Conservation (phyloP, 345 rosid species). For the Hypericum perforatum region DNA sequence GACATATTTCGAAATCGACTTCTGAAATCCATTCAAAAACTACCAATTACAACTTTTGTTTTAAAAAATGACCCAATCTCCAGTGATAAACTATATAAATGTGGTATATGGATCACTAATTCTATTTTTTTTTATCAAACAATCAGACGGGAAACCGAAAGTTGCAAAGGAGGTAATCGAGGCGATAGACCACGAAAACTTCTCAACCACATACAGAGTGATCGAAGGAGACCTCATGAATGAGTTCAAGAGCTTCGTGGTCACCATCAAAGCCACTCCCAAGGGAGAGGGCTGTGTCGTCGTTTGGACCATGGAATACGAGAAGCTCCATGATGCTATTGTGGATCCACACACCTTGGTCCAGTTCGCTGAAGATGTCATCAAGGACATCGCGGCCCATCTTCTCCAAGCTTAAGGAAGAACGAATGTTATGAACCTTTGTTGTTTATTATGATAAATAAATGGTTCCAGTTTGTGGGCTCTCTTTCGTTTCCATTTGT, state of each 20-base stretch:
- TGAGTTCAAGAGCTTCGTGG: conserved; percentile 17
- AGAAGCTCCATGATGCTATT: conserved; percentile 10
- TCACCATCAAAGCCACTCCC: conserved; percentile 15
- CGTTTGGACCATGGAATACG: conserved; percentile 22
- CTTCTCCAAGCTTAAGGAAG: conserved; percentile 10
- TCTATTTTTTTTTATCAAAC: not conserved
- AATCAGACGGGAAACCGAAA: conserved; percentile 20
- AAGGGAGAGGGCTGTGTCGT: conserved; percentile 19
- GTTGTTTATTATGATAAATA: no score
- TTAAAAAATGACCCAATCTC: no score
- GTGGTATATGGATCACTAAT: not conserved
- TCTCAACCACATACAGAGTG: conserved; percentile 22
- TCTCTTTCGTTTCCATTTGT: no score
- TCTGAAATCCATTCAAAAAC: no score
- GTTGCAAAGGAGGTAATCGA: conserved; percentile 27
- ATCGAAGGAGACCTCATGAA: conserved; percentile 33
- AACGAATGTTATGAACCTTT: no score
- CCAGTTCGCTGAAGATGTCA: not conserved
- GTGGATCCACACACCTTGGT: conserved; percentile 16
- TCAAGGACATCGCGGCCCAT: conserved; percentile 17
- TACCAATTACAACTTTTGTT: no score
- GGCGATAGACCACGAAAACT: conserved; percentile 23
- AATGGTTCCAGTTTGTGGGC: no score
- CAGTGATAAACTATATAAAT: not conserved
- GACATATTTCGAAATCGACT: no score